Base-by-base conservation (phyloP, 768 basidiomycete genomes). In the Amanita jacksonii region DNA sequence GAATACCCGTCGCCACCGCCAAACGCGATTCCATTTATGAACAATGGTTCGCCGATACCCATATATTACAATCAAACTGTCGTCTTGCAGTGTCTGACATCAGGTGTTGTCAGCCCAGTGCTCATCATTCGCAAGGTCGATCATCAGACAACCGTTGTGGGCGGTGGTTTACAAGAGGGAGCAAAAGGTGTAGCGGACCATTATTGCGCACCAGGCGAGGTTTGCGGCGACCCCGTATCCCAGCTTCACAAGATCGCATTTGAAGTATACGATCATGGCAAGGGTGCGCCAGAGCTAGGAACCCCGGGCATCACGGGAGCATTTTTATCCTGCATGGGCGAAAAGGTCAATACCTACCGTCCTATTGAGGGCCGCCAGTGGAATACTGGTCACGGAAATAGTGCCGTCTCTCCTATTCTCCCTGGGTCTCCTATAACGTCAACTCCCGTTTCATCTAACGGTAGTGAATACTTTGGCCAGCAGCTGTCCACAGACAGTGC, bases 21-120 rank as follows among this genome's bases (percentile, higher is more conserved):
- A 9, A 91, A 92, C 51, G 90, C 88, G 4, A 89, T 94, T 39
- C 69, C 85, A 4, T 86, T 87, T 62, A 81, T 81, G 32, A 81
- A 81, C 60, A 85, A 85, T 51, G 83, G 85, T 1, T 80, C 81
- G 3, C 85, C 85, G 55, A 90, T 89, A 37, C 84, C 91, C 13
- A 82, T 98, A 46, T 90, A 92, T 63, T 98, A 97, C 72, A 98
- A 98, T 57, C 87, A 93, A 61, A 92, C 90, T 1, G 85, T 98
- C 37, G 89, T 97, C 23, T 63, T 98, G 27, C 94, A 98, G 58
- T 97, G 92, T 55, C 69, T 94, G 51, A 86, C 86, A 1, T 94
- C 94, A 2, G 94, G 92, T 22, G 85, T 92, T 33, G 86, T 94
- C 53, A 89, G 87, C 47, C 94, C 94, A 8, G 81, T 92, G 31